phyloP scores from a whole-genome alignment of 768 basidiomycete species.

The Tephrocybe rancida region DNA sequence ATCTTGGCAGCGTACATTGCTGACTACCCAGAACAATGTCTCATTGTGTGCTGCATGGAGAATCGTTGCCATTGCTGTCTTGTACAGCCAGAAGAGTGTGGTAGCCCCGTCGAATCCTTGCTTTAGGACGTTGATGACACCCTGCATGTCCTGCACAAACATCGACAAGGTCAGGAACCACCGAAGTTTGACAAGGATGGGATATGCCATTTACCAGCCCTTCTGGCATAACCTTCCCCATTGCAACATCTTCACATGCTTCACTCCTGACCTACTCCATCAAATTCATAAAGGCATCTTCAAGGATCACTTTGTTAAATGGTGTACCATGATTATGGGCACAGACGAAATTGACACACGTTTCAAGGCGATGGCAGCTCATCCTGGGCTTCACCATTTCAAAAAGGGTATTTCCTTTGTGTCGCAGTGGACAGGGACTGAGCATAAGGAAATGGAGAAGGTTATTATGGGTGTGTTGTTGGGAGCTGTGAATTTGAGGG shows the following conservation, averaged over 20 bases:
- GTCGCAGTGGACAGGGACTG: conserved; percentile 3
- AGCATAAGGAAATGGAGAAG: conserved; percentile 15
- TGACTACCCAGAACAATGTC: conserved; percentile 35
- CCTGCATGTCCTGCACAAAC: neutral
- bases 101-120: neutral
- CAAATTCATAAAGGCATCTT: conserved; percentile 53
- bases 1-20: conserved; percentile 29
- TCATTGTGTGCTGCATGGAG: conserved; percentile 26
- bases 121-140: neutral
- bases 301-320: conserved; percentile 43
- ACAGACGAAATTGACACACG: conserved; percentile 22
- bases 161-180: neutral
- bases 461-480: conserved; percentile 26
- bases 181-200: conserved; percentile 14
- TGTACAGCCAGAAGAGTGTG: conserved; percentile 13
- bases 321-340: conserved; percentile 13
- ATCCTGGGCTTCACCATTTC: conserved; percentile 14
- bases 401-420: conserved; percentile 6
- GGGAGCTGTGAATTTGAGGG: conserved; percentile 18
- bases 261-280: conserved; percentile 49
- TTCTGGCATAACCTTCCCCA: conserved; percentile 45
- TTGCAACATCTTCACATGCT: conserved; percentile 37
- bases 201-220: conserved; percentile 24
- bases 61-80: conserved; percentile 29
- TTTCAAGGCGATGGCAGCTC: conserved; percentile 30